Percentiles rank a stretch among this genome's conserved stretches.
phyloP scores from a whole-genome alignment of 2,329 filamentous ascomycete genomes.

The Rosellinia necatrix region DNA sequence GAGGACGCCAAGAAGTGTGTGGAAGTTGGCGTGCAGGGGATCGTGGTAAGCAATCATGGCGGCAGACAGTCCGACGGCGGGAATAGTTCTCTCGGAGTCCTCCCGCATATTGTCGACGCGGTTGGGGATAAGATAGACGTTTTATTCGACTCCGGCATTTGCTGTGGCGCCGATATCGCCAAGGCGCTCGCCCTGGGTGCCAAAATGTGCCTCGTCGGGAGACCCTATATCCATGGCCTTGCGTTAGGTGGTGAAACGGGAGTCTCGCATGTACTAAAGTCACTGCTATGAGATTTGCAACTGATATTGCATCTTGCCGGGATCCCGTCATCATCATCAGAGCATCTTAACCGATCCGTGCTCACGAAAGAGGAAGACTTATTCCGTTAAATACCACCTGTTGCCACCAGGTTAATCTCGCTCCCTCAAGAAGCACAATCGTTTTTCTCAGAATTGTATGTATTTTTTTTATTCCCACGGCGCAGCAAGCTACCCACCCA shows the following conservation, averaged over 20 bases:
- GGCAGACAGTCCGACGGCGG: slow-evolving; percentile 62
- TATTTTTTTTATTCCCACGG: too few relatives aligned
- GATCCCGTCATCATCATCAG: slow-evolving; percentile 25
- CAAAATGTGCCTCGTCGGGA: slow-evolving; percentile 61
- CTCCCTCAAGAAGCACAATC: too few relatives aligned
- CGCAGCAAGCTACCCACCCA: too few relatives aligned
- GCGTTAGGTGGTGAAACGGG: slow-evolving; percentile 36
- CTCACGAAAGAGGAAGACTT: slow-evolving; percentile 33
- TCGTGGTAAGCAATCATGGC: slow-evolving; percentile 63
- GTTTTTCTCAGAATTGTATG: too few relatives aligned
- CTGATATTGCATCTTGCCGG: slow-evolving; percentile 36
- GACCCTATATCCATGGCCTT: slow-evolving; percentile 58
- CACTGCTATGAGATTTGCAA: slow-evolving; percentile 34
- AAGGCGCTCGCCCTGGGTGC: slow-evolving; percentile 64
- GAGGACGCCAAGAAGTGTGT: slow-evolving; percentile 35
- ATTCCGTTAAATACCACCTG: too few relatives aligned
- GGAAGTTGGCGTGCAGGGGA: slow-evolving; percentile 35
- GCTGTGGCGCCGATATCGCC: slow-evolving; percentile 61
- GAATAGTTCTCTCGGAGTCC: slow-evolving; percentile 56
- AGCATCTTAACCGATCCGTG: slow-evolving; percentile 27
- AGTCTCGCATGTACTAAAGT: slow-evolving; percentile 33
- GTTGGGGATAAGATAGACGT: slow-evolving; percentile 63
- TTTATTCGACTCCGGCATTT: slow-evolving; percentile 64
- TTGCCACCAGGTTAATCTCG: too few relatives aligned
- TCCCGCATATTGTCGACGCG: slow-evolving; percentile 64